Evolutionary conservation across 2,329 filamentous ascomycete genomes (phyloP).

Genomic region (Aspergillus brunneoviolaceus): DNA sequence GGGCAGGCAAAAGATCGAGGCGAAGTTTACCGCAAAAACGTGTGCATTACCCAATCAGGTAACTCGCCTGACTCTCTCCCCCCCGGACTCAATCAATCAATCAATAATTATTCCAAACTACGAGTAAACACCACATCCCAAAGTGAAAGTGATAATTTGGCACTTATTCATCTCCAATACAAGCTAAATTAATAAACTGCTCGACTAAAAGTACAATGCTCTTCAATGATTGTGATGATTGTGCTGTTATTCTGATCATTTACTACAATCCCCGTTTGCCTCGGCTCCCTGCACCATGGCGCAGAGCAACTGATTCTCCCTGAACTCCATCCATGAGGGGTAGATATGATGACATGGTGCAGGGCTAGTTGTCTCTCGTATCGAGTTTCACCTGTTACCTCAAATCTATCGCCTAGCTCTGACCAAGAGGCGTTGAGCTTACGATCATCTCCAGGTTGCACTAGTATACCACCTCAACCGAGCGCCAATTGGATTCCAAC

Average conservation of each 20-base stretch:
- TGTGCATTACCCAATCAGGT: constrained; percentile 18
- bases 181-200: no score
- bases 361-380: background rate
- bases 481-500: constrained; percentile 1
- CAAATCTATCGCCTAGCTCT: background rate
- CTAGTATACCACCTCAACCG: background rate
- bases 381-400: background rate
- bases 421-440: background rate
- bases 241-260: background rate
- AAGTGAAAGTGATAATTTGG: no score
- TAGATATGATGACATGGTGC: background rate
- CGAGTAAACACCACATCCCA: no score
- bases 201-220: no score
- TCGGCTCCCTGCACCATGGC: background rate
- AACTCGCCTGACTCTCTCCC: constrained; percentile 1
- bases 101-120: background rate
- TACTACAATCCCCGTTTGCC: background rate
- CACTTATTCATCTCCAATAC: no score
- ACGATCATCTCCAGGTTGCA: background rate
- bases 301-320: background rate
- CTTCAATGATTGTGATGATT: no score
- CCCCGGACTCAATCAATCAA: background rate
- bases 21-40: constrained; percentile 5
- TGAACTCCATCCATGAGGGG: background rate
- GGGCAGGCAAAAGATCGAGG: background rate